These are phyloP conservation scores for Mycena kentingensis DNA, from an alignment of 768 basidiomycete genomes.

Conservation along the genomic window DNA sequence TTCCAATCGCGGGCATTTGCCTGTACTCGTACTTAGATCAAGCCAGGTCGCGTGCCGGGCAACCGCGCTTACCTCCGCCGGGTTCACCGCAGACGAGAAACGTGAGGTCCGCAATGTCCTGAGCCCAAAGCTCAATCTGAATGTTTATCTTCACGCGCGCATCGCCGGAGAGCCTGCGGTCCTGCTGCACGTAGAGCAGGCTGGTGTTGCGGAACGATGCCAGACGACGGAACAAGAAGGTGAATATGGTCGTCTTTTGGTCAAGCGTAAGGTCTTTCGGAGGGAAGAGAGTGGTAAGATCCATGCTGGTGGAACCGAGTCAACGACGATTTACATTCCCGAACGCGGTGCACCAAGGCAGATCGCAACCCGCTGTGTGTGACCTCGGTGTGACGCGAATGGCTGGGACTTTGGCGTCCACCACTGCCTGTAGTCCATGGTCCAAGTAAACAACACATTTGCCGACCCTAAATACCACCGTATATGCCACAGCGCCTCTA, in stretches of 20 bases:
- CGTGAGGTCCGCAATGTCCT: conserved; percentile 42
- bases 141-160: conserved; percentile 33
- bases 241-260: conserved; percentile 41
- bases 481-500: too few relatives aligned
- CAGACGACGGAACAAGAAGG: conserved; percentile 45
- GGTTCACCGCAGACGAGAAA: conserved; percentile 49
- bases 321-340: not conserved
- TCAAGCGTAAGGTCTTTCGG: conserved; percentile 40
- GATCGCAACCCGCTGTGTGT: too few relatives aligned
- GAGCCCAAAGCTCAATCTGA: conserved; percentile 48
- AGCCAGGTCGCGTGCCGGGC: not conserved
- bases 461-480: too few relatives aligned
- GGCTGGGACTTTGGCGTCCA: too few relatives aligned
- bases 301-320: not conserved
- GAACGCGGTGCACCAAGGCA: not conserved
- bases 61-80: conserved; percentile 33
- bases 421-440: too few relatives aligned
- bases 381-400: too few relatives aligned
- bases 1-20: conserved; percentile 44
- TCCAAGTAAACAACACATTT: too few relatives aligned
- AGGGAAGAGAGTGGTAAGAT: conserved; percentile 29
- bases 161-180: conserved; percentile 24
- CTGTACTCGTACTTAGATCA: conserved; percentile 26
- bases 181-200: conserved; percentile 40
- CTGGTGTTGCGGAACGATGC: conserved; percentile 49